Evolutionary conservation across 225 moss, liverwort and hornwort genomes (phyloP), one percentile per base, ranked within the genome.

Genomic region (Marchantia polymorpha): DNA sequence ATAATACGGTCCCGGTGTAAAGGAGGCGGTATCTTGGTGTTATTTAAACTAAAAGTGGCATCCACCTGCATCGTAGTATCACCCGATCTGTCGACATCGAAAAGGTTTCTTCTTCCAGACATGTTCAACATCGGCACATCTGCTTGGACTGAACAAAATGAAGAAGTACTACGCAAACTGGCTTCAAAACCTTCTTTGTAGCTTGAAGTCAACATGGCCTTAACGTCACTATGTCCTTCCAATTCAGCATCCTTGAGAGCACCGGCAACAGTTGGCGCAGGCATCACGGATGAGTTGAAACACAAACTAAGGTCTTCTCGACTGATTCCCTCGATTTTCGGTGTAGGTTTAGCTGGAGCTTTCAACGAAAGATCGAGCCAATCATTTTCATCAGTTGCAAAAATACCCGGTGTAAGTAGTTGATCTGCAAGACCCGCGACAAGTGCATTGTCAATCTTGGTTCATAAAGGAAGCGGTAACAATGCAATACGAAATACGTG

Each of bases 281-380:
- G 20, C 23, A 54, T 22, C 52, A 79, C n/a, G 52, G 31, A 55
- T 46, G 56, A 69, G 29, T 78, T 46, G 27, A 78, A 52, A 78
- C 61, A 72, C 63, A 83, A 55, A 52, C 47, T 63, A n/a, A 83
- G 72, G 64, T 78, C 82, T 64, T 78, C 82, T 73, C 77, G 19
- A 23, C 60, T 30, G 60, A 78, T 66, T 15, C 72, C 78, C 31
- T 55, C 55, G 50, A 78, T 30, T 9, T 47, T 77, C 25, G 72
- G 73, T 7, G 65, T 47, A 52, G 77, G 82, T 63, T 72, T 72
- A 30, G 77, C 39, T 5, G 78, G 77, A 73, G 49, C 64, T 72
- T 83, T 83, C 50, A 78, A 54, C 3, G 82, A 78, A 25, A 83
- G 61, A 59, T 73, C 76, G 23, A 83, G 82, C 82, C 82, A 77